Conservation (phyloP, 169 alveolate species). For the Plasmodium ovale region DNA sequence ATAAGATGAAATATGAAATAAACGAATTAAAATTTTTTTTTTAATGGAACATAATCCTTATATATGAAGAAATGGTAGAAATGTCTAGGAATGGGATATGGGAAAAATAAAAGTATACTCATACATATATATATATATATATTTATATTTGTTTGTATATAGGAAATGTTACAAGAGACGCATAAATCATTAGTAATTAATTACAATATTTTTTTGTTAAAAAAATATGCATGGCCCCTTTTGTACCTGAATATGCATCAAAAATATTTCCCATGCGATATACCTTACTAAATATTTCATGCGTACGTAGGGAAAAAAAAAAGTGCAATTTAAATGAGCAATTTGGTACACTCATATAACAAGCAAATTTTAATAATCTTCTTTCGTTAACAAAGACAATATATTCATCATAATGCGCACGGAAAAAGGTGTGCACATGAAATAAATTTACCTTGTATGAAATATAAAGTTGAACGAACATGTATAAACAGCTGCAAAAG, state of each 20-base stretch:
- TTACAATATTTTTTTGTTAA: no score
- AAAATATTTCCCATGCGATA: not conserved
- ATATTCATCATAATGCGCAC: no score
- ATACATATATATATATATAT: no score
- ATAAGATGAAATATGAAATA: not conserved
- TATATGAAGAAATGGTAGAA: not conserved
- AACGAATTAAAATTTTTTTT: not conserved
- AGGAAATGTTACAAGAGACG: no score
- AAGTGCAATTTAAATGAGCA: not conserved
- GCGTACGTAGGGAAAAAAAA: not conserved
- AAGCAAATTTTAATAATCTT: not conserved
- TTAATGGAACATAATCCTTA: not conserved
- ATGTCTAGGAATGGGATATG: not conserved
- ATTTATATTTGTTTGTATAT: no score
- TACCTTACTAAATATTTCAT: no score
- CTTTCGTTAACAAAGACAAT: not conserved
- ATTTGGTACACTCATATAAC: no score
- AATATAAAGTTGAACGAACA: not conserved
- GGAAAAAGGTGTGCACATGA: not conserved
- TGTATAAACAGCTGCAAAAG: not conserved
- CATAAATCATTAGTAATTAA: no score
- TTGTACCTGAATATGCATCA: not conserved
- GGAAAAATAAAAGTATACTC: no score
- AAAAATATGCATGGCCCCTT: not conserved
- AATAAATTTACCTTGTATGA: not conserved